Evolutionary conservation across 164 flowering plant species (phyloP), one percentile per base, ranked within the genome.

Genomic region (Paratinospora sagittata): DNA sequence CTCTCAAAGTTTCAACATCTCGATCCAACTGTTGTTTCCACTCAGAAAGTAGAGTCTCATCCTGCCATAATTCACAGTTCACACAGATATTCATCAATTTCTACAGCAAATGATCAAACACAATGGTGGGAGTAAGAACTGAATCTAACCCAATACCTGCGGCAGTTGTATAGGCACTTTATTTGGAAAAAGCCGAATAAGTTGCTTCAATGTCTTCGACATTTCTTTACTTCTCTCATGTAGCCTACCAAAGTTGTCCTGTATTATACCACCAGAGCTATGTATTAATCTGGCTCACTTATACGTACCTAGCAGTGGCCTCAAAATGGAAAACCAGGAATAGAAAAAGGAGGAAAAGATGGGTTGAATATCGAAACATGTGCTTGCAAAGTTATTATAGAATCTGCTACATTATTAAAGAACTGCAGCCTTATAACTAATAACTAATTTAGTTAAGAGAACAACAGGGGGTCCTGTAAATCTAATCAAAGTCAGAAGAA

Each of bases 21-120:
- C 85, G 88, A 72, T 90, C 97, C 82, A 93, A 78, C 65, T 81
- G 88, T 76, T 85, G 89, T 75, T 90, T 93, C 98, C 93, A 93
- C 70, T 87, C 90, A 65, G 80, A 76, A 73, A 89, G 92, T 33
- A 85, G 64, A 41, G 81, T 68, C 77, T 93, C 97, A 70, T 93
- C 97, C 98, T 93, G 82, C 64, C 70, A 71, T 12, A 68, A 63
- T 41, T 34, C 47, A n/a, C 41, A 68, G 57, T 41, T 34, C 47
- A n/a, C 41, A 67, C 27, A 67, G 34, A 72, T 36, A 39, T 64
- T 8, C 21, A 66, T 14, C 16, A 49, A 52, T 63, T 69, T 52
- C 30, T 12, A 43, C 24, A 34, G 58, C 12, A 30, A 65, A 47
- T 10, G 27, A 34, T 33, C 61, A 8, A 72, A 19, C 9, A 39